Evolutionary conservation across 2,329 filamentous ascomycete species (phyloP), one percentile per base, ranked within the genome.

Genomic region (Exophiala sp.): DNA sequence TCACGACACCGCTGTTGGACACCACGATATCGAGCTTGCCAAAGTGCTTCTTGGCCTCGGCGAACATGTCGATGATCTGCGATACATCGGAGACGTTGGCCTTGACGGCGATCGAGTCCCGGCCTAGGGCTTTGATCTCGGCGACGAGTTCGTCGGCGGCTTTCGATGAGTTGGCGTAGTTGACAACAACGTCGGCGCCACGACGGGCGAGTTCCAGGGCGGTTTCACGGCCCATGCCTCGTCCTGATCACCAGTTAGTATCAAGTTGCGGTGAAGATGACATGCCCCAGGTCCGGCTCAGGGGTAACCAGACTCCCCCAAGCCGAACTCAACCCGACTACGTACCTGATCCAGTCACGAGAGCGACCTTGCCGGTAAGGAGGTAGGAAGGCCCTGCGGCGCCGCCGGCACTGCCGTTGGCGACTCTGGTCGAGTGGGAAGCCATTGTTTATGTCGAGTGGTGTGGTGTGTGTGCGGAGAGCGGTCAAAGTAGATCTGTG

Each of bases 11-110:
- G 14, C 71, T 62, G 55, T 67, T 67, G n/a, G 60, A 81, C 32
- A 62, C 83, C 65, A 85, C 85, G 63, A 88, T 85, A 72, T 88
- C 77, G 65, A 88, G 77, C 69, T 82, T 78, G 69, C 85, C 85
- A 66, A 84, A 89, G 69, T 81, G 75, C 62, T 74, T 72, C 59
- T 84, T 75, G 50, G 84, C 84, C 66, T 85, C 70, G 53, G 80
- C 76, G 74, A 89, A 87, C 62, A 89, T 73, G 55, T 72, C 70
- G 50, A 79, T 76, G 61, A 84, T 88, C 70, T 88, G 76, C 55
- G 78, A 69, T 42, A 86, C 79, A 57, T 86, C 75, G 61, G 81
- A 78, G 52, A 89, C 80, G 72, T 89, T 85, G 63, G 86, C 86
- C 73, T 84, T 79, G 72, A 88, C 74, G 57, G 84, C 78, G 11